Evolutionary conservation across 345 rosid species (phyloP), one percentile per base, ranked within the genome.

Genomic region (Syzygium oleosum): DNA sequence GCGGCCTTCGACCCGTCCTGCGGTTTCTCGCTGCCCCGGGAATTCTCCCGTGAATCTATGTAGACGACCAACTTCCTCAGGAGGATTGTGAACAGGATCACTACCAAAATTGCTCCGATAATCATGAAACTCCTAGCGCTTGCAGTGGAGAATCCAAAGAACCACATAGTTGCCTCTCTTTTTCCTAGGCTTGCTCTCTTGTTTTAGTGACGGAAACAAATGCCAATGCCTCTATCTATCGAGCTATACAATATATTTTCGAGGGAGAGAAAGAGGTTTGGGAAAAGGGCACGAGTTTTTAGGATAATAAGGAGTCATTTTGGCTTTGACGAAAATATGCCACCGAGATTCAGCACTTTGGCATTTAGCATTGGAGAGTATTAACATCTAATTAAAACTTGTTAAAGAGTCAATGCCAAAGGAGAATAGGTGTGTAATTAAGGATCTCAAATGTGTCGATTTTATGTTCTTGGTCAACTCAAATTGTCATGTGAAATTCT

Each of bases 91-190:
- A 90, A 43, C 52, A 86, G 63, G 59, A 92, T 89, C 84, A 92
- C 92, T 3, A 91, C 86, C n/a, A 90, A 17, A 53, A 93, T 91
- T 10, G 91, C 94, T 19, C 91, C 93, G n/a, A 91, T 49, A 85
- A 89, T 68, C 90, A 90, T 85, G 38, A 89, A 41, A 63, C 88
- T 90, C 78, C 79, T 88, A 52, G 85, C 23, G n/a, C 68, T 83
- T 13, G 51, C 56, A 84, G 92, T 90, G 88, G 95, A 91, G 89
- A 93, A 90, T 65, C 92, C 95, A 27, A 93, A 77, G 41, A 92
- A 41, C 93, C 94, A 87, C 93, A 89, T 92, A 46, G 58, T 84
- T 84, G 49, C 51, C 22, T 2, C 41, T 49, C 80, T 84, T 19
- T 73, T 73, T 73, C 80, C 49, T 38, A 73, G 80, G 80, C 80